These are phyloP conservation scores for Ophiostoma angusticollis DNA, from an alignment of 2,329 filamentous ascomycete genomes.

Conservation along the genomic window DNA sequence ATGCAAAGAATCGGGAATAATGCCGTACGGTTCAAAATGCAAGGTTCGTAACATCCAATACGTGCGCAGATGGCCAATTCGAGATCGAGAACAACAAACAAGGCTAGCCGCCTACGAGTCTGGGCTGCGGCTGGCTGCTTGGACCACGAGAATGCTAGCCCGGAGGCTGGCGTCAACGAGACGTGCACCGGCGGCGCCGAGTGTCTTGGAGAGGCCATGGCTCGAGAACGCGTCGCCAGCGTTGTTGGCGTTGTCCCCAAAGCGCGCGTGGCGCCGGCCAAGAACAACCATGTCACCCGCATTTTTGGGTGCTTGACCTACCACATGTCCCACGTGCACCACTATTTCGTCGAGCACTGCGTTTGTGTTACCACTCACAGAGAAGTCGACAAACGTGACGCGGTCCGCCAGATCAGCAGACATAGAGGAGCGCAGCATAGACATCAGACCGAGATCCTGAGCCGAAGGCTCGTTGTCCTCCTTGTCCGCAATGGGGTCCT, in stretches of 20 bases:
- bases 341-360: constrained; percentile 33
- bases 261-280: constrained; percentile 37
- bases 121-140: constrained; percentile 32
- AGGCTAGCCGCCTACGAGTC: constrained; percentile 6
- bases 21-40: no score
- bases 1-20: no score
- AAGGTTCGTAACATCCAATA: no score
- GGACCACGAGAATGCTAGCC: constrained; percentile 57
- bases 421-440: constrained; percentile 22
- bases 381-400: constrained; percentile 36
- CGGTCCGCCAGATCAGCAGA: constrained; percentile 22
- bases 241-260: constrained; percentile 11
- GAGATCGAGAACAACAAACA: neutral
- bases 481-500: constrained; percentile 5
- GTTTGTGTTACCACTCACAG: constrained; percentile 22
- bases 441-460: constrained; percentile 23
- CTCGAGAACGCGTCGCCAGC: constrained; percentile 15
- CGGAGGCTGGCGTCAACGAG: constrained; percentile 46
- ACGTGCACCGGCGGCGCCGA: constrained; percentile 48
- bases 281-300: constrained; percentile 60
- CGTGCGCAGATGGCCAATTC: no score
- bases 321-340: constrained; percentile 41
- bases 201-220: constrained; percentile 34
- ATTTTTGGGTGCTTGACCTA: constrained; percentile 47
- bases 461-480: constrained; percentile 20